These are phyloP conservation scores for Trichophyton equinum DNA, from an alignment of 2,329 filamentous ascomycete species.

Conservation along the genomic window DNA sequence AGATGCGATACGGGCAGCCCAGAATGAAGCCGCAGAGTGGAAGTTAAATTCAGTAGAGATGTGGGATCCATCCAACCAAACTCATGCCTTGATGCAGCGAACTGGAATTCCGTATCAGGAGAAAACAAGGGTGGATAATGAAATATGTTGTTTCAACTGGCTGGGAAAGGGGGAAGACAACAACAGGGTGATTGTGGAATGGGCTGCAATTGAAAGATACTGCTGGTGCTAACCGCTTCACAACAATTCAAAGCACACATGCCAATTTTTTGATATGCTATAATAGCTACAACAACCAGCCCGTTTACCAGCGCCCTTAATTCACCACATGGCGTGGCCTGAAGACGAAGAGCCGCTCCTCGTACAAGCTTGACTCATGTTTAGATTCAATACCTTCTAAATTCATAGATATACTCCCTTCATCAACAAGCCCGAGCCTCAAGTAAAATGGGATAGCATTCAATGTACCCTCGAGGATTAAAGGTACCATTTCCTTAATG, in stretches of 20 bases:
- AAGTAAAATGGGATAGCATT: slow-evolving; percentile 11
- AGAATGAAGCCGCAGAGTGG: slow-evolving; percentile 16
- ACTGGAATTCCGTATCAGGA: slow-evolving; percentile 12
- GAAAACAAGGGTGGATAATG: background rate
- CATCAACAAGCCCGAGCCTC: slow-evolving; percentile 10
- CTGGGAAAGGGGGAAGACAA: slow-evolving; percentile 24
- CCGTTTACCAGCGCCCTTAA: background rate
- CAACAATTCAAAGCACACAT: no score
- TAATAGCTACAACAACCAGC: background rate
- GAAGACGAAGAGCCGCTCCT: slow-evolving; percentile 13
- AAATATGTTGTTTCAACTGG: slow-evolving; percentile 13
- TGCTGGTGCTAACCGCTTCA: background rate
- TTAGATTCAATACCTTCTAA: slow-evolving; percentile 7
- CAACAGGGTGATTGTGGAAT: slow-evolving; percentile 18
- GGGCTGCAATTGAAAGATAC: background rate
- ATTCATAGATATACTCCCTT: slow-evolving; percentile 10
- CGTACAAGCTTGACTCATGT: slow-evolving; percentile 10
- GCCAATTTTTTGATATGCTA: background rate
- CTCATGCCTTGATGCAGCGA: slow-evolving; percentile 8
- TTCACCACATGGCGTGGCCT: background rate
- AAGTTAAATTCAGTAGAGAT: slow-evolving; percentile 14
- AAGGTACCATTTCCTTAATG: slow-evolving; percentile 9
- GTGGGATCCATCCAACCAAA: slow-evolving; percentile 14
- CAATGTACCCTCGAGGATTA: slow-evolving; percentile 10
- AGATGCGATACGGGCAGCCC: slow-evolving; percentile 15